phyloP scores from a whole-genome alignment of 805 yeast genomes.

The Teunomyces lycoperdinae region DNA sequence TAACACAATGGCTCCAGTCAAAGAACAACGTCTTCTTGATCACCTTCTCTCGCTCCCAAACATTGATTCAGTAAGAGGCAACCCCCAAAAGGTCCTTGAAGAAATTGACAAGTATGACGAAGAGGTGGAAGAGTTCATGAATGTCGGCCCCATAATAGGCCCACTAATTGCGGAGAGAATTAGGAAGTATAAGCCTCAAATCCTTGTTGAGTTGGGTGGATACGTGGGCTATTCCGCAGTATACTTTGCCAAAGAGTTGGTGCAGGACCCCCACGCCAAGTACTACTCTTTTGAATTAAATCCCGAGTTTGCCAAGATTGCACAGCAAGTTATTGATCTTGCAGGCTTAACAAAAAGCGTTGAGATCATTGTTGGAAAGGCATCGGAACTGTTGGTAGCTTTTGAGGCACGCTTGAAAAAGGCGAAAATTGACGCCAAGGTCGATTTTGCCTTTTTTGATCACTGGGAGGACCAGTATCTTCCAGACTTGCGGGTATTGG shows the following conservation, averaged over 20 bases:
- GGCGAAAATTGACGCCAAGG: constrained; percentile 13
- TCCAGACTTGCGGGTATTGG: constrained; percentile 42
- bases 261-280: constrained; percentile 20
- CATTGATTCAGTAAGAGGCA: constrained; percentile 21
- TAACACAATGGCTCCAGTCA: constrained; percentile 10
- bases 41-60: constrained; percentile 22
- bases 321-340: constrained; percentile 25
- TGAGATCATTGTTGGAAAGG: constrained; percentile 31
- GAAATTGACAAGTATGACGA: constrained; percentile 26
- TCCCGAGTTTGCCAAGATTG: constrained; percentile 28
- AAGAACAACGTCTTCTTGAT: constrained; percentile 25
- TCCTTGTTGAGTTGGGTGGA: constrained; percentile 33
- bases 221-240: constrained; percentile 39
- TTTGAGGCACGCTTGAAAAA: constrained; percentile 18
- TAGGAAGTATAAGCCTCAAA: constrained; percentile 18
- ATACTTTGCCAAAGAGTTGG: constrained; percentile 26
- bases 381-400: constrained; percentile 23
- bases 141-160: constrained; percentile 31
- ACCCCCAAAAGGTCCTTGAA: constrained; percentile 31
- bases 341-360: constrained; percentile 33
- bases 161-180: constrained; percentile 22
- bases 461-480: constrained; percentile 38
- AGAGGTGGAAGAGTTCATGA: constrained; percentile 22
- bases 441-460: constrained; percentile 41
- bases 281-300: constrained; percentile 35